A percentile compares a stretch with the other conserved stretches of the same genome.
Conservation (phyloP, 345 rosid species). For the Aegle marmelos region DNA sequence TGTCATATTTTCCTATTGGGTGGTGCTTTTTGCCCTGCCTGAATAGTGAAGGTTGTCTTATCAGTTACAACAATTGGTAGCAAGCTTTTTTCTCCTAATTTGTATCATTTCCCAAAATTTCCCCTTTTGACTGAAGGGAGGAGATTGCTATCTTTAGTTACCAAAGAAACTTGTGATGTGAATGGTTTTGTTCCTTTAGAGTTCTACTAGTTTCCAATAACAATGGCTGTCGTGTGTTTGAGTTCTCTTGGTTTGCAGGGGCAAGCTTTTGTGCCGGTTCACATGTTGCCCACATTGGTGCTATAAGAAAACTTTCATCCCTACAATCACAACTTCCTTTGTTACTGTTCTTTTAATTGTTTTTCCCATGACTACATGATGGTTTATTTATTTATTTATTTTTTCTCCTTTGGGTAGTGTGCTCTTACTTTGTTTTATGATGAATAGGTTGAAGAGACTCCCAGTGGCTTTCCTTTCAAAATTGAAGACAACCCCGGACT, state of each 20-base stretch:
- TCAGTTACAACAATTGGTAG: background rate
- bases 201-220: background rate
- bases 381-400: background rate
- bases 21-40: background rate
- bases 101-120: background rate
- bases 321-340: background rate
- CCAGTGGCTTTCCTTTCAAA: constrained; percentile 70
- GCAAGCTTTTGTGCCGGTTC: background rate
- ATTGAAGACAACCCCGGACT: constrained; percentile 71
- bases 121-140: background rate
- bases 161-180: background rate
- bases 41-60: background rate
- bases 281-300: background rate
- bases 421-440: background rate
- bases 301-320: background rate
- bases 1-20: background rate
- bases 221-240: background rate
- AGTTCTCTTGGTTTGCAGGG: background rate
- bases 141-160: background rate
- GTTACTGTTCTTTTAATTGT: background rate
- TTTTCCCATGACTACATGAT: background rate
- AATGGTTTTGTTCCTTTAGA: background rate
- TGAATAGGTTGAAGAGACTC: constrained; percentile 57
- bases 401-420: no score
- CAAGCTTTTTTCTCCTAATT: background rate